Base-by-base conservation (phyloP, 192 early-diverging fungal species). In the Ramicandelaber brevisporus region DNA sequence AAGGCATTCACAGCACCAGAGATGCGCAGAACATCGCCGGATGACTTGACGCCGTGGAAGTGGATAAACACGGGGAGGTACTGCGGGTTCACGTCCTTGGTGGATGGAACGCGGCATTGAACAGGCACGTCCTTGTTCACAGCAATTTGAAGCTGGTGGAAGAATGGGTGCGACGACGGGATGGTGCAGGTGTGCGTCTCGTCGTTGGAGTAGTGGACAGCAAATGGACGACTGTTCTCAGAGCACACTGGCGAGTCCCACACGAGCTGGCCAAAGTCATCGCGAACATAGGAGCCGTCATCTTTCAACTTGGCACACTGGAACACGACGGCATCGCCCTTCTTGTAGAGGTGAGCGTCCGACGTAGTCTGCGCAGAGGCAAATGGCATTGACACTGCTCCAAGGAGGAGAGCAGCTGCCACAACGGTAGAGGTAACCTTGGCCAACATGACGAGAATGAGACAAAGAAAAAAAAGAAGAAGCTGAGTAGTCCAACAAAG, bases 1-100 rank as follows among this genome's bases (percentile, higher is more conserved):
- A 47, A 40, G 9, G 29, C 40, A 14, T 56, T 56, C 14, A 41
- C 49, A 18, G 39, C 46, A n/a, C 53, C 53, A n/a, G 27, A 19
- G 9, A 42, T 37, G 4, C 38, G 27, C 27, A 26, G 30, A 11
- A 29, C 17, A 12, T 5, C 20, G 23, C 27, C 33, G 15, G 37
- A 26, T 3, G 27, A 33, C 9, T 22, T 7, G 5, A 30, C 30
- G 2, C 34, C 38, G 6, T 37, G 42, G 11, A 48, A 14, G 0
- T 20, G 26, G 9, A 47, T 5, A 5, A 36, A 17, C 17, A 53
- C 17, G 24, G 36, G 30, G 21, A 48, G 14, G 21, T 43, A 20
- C 27, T 46, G 37, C 9, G 38, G 13, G 20, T 3, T 11, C 12
- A 19, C 10, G 12, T 38, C 33, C 19, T 40, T 33, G 29, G 25